A percentile compares a stretch with the other conserved stretches of the same genome.
Conservation (phyloP, 2,329 filamentous ascomycete species). For the Aspergillus luchuensis region DNA sequence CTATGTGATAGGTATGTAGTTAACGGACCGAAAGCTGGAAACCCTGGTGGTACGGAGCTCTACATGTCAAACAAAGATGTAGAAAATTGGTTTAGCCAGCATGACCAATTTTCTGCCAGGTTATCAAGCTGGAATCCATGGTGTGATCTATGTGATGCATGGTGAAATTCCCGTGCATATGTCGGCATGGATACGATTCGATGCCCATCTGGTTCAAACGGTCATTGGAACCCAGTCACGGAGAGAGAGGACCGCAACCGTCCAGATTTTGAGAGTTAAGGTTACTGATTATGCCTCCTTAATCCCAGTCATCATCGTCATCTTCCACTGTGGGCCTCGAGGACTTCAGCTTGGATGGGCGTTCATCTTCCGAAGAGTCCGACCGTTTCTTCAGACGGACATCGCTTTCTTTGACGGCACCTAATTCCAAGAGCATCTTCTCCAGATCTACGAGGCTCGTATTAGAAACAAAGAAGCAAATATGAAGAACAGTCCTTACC, state of each 20-base stretch:
- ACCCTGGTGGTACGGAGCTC: background rate
- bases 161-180: background rate
- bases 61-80: background rate
- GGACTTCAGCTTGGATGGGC: slow-evolving; percentile 50
- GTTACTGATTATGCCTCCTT: slow-evolving; percentile 22
- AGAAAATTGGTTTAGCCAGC: background rate
- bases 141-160: background rate
- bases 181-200: background rate
- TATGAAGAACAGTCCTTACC: slow-evolving; percentile 33
- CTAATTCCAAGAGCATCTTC: slow-evolving; percentile 76
- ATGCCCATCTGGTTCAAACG: background rate
- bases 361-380: slow-evolving; percentile 58
- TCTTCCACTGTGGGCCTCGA: slow-evolving; percentile 43
- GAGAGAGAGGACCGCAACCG: background rate
- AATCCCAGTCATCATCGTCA: slow-evolving; percentile 62
- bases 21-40: background rate
- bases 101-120: background rate
- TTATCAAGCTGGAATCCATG: background rate
- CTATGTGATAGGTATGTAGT: no score
- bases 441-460: slow-evolving; percentile 63
- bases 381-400: slow-evolving; percentile 66
- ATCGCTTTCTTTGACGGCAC: slow-evolving; percentile 77
- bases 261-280: background rate
- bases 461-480: background rate
- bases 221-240: background rate